Base-by-base conservation (phyloP, 2,329 filamentous ascomycete genomes). In the Monosporascus sp. region DNA sequence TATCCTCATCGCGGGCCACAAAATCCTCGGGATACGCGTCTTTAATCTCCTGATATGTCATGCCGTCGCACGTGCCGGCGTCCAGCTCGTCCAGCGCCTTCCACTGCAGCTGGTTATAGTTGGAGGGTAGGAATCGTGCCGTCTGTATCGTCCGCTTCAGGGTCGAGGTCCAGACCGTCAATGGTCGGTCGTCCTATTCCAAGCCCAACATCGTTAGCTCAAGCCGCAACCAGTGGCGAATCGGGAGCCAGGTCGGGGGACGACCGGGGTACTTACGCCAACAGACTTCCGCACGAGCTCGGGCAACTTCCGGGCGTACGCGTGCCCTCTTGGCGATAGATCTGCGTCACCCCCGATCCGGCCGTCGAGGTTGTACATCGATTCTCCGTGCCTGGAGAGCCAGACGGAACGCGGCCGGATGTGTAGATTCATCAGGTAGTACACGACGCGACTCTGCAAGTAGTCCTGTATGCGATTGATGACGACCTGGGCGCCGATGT, bases 401-500 rank as follows among this genome's bases (percentile, higher is more conserved):
- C 94, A 99, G 60, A 99, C 96, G 4, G 91, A 96, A 53, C 94
- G 85, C 18, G 93, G 93, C 59, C 93, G 93, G 70, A 99, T 99
- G 74, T 99, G 94, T 39, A 99, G 79, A 69, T 97, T 99, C 86
- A 97, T 97, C 54, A 97, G 83, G 70, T 97, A 99, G 73, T 99
- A 99, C 46, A 99, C 93, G 45, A 99, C 87, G 54, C 94, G 87
- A 70, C 90, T 96, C 70, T 97, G 94, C 27, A 99, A 79, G 67
- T 99, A 99, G 72, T 99, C 94, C 68, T 91, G 87, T 66, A 99
- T 96, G 67, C 89, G 87, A 74, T 97, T 99, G 81, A 99, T 97
- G 66, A 97, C 94, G 67, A 97, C 92, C 67, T 96, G 90, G 62
- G 90, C 90, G 54, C 94, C 92, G 14, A 97, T 90, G 66, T 99